Evolutionary conservation across 2,329 filamentous ascomycete species (phyloP).

Genomic region (Decorospora gaudefroyi): DNA sequence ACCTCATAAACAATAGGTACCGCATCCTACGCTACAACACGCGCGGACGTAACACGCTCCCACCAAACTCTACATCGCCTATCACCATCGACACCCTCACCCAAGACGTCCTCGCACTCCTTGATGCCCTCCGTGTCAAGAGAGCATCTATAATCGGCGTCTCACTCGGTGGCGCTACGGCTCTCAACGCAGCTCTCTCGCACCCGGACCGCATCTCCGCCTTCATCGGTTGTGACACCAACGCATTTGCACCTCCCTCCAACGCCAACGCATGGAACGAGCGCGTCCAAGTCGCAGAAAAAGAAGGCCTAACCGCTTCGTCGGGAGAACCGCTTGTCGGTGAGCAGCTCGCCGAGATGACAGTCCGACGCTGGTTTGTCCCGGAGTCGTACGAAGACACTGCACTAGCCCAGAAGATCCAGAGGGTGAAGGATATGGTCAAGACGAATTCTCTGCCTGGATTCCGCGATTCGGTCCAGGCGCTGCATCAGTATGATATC

Average conservation of each 20-base stretch:
- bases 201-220: slow-evolving; percentile 63
- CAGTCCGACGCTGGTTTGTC: slow-evolving; percentile 77
- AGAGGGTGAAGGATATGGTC: slow-evolving; percentile 70
- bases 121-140: slow-evolving; percentile 70
- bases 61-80: slow-evolving; percentile 49
- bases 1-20: slow-evolving; percentile 62
- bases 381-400: slow-evolving; percentile 61
- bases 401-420: slow-evolving; percentile 55
- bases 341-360: slow-evolving; percentile 67
- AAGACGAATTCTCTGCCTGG: slow-evolving; percentile 69
- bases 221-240: slow-evolving; percentile 80
- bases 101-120: slow-evolving; percentile 67
- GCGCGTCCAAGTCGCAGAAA: slow-evolving; percentile 69
- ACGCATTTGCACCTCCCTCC: slow-evolving; percentile 68
- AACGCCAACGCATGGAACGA: slow-evolving; percentile 82
- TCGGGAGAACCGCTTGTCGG: slow-evolving; percentile 62
- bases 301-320: slow-evolving; percentile 49
- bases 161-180: slow-evolving; percentile 78
- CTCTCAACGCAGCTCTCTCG: slow-evolving; percentile 71
- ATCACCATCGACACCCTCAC: slow-evolving; percentile 66
- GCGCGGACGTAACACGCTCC: slow-evolving; percentile 66
- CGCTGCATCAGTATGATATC: slow-evolving; percentile 73
- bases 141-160: slow-evolving; percentile 73
- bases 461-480: slow-evolving; percentile 69
- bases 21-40: slow-evolving; percentile 77